Base-by-base conservation (phyloP, 768 basidiomycete species). In the Boletus sensibilis region DNA sequence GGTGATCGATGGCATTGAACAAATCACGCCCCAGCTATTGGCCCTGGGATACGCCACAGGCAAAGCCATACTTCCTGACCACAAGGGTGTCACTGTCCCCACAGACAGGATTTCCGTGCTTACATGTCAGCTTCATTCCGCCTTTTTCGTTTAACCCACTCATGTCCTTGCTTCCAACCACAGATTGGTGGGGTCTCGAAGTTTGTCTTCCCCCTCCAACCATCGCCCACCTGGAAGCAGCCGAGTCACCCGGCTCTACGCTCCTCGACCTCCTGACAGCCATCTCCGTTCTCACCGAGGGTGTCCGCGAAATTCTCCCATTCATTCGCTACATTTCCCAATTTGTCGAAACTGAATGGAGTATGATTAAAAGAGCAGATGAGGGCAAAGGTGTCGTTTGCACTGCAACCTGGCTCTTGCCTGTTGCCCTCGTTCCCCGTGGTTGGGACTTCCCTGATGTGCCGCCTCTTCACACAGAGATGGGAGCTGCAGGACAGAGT, bases 111-210 rank as follows among this genome's bases (percentile, higher is more conserved):
- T 93, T 68, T 90, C 88, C 12, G 79, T 88, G 23, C 72, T 93
- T 27, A 91, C 90, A 14, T 93, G 90, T 92, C 68, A 68, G 87
- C 72, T 9, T 33, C n/a, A 44, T 41, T 44, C 40, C 38, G 52
- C 52, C 1, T 21, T 42, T 25, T 27, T 8, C 35, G 3, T 31
- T 58, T 7, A 33, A 43, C 33, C 0, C 42, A 21, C 58, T 63
- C 54, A 68, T 51, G 2, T 20, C 35, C 38, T 46, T 53, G 14
- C 41, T 42, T 55, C 31, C 0, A 33, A 52, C 27, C 16, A 20
- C 59, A 93, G 91, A 93, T 70, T 94, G 92, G 92, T 95, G 92
- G 92, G 92, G 92, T 14, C 75, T 91, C 13, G 92, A 95, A 66
- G 53, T 94, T 0, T 78, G 84, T 35, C 76, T 95, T 27, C 92